Evolutionary conservation across 2,329 filamentous ascomycete species (phyloP).

Genomic region (Cercospora sp.): DNA sequence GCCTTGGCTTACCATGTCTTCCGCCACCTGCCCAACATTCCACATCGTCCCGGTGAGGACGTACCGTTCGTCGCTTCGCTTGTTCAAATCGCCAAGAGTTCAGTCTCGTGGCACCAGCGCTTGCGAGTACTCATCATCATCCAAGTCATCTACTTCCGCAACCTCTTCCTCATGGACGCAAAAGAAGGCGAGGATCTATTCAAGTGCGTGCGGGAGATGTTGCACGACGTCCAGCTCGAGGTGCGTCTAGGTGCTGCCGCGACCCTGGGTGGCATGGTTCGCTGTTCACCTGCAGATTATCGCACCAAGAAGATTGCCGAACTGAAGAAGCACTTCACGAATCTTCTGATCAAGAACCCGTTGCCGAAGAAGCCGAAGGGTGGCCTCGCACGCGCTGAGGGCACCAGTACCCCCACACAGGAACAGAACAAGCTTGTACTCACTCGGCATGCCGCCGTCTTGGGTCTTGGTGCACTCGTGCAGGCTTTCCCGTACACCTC

Average conservation of each 20-base stretch:
- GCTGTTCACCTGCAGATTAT: slow-evolving; percentile 81
- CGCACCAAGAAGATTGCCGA: slow-evolving; percentile 74
- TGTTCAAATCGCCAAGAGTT: slow-evolving; percentile 81
- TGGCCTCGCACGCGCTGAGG: slow-evolving; percentile 37
- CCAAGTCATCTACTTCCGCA: slow-evolving; percentile 97
- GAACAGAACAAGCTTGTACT: slow-evolving; percentile 76
- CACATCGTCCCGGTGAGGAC: slow-evolving; percentile 83
- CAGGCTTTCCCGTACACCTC: slow-evolving; percentile 96
- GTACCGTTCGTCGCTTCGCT: slow-evolving; percentile 79
- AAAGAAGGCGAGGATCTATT: slow-evolving; percentile 79
- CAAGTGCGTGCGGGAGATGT: slow-evolving; percentile 91
- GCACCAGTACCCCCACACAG: slow-evolving; percentile 65
- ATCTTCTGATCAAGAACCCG: slow-evolving; percentile 76
- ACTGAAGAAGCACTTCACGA: slow-evolving; percentile 77
- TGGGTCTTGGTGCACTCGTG: slow-evolving; percentile 86
- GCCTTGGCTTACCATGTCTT: slow-evolving; percentile 95
- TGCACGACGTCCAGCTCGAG: slow-evolving; percentile 87
- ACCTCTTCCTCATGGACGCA: slow-evolving; percentile 79
- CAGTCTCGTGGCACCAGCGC: slow-evolving; percentile 91
- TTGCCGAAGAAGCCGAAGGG: slow-evolving; percentile 68
- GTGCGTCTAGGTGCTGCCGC: slow-evolving; percentile 90
- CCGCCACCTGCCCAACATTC: slow-evolving; percentile 91
- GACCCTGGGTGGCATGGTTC: slow-evolving; percentile 95
- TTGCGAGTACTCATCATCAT: slow-evolving; percentile 95
- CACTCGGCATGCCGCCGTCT: slow-evolving; percentile 81